Conservation (phyloP, 2,329 filamentous ascomycete genomes). For the Berkeleyomyces rouxiae region DNA sequence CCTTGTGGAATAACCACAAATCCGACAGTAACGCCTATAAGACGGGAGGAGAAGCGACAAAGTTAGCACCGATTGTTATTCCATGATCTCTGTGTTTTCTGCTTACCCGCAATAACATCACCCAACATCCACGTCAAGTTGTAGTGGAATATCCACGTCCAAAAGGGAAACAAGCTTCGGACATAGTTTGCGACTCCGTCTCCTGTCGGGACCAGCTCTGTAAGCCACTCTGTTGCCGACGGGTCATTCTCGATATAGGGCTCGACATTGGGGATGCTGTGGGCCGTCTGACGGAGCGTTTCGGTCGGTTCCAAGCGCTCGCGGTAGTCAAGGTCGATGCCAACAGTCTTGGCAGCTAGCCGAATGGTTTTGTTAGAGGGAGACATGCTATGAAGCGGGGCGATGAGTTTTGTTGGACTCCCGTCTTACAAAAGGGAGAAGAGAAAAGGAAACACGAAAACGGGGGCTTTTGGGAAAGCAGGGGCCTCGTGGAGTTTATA, state of each 20-base stretch:
- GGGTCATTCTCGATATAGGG: slow-evolving; percentile 14
- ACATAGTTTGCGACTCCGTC: slow-evolving; percentile 19
- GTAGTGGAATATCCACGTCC: slow-evolving; percentile 34
- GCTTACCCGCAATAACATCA: slow-evolving; percentile 43
- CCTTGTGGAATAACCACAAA: slow-evolving; percentile 37
- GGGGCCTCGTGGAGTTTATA: neutral
- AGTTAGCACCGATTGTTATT: neutral
- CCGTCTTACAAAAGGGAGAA: neutral
- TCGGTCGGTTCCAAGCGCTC: slow-evolving; percentile 17
- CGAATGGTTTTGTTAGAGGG: slow-evolving; percentile 15
- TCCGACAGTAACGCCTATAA: slow-evolving; percentile 58
- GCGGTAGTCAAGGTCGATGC: slow-evolving; percentile 20
- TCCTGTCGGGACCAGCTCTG: slow-evolving; percentile 6
- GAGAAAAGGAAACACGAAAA: neutral
- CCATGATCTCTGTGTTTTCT: slow-evolving; percentile 18
- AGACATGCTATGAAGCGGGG: neutral
- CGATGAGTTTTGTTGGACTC: neutral
- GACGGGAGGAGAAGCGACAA: neutral
- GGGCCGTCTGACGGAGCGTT: slow-evolving; percentile 18
- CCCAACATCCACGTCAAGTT: slow-evolving; percentile 31
- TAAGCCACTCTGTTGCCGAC: slow-evolving; percentile 8
- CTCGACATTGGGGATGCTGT: slow-evolving; percentile 7
- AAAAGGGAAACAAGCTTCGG: slow-evolving; percentile 30
- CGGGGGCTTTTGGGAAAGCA: neutral
- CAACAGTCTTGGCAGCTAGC: slow-evolving; percentile 18